phyloP scores from a whole-genome alignment of 2,329 filamentous ascomycete genomes.

The Paecilomyces variotii region DNA sequence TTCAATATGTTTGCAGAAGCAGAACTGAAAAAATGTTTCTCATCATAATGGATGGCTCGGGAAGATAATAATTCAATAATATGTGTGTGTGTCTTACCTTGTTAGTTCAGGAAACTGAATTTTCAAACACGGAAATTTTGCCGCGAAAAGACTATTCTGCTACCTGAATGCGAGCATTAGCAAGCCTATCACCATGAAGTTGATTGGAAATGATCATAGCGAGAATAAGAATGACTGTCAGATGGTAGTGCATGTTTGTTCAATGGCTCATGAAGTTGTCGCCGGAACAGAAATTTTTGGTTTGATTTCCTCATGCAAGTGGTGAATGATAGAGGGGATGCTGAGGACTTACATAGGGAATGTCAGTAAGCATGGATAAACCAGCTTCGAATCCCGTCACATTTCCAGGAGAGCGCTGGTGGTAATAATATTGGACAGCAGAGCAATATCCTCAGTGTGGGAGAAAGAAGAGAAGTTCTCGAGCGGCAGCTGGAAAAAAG shows the following conservation, averaged over 20 bases:
- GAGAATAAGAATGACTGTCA: slow-evolving; percentile 27
- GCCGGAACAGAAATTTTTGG: slow-evolving; percentile 46
- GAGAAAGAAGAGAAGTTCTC: slow-evolving; percentile 10
- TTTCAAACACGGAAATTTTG: background rate
- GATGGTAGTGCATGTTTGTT: slow-evolving; percentile 58
- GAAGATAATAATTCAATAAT: slow-evolving; percentile 3
- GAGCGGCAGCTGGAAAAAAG: slow-evolving; percentile 10
- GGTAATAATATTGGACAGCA: slow-evolving; percentile 5
- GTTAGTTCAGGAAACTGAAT: slow-evolving; percentile 8
- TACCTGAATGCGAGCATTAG: background rate
- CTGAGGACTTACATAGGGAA: slow-evolving; percentile 16
- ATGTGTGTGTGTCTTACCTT: background rate
- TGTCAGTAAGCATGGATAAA: background rate
- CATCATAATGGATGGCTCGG: slow-evolving; percentile 31
- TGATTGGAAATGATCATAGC: background rate
- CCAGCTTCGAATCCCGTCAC: background rate
- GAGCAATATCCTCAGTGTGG: slow-evolving; percentile 3
- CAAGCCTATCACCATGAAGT: background rate
- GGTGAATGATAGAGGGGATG: background rate
- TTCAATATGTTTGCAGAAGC: slow-evolving; percentile 54
- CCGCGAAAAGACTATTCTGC: background rate
- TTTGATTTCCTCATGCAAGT: slow-evolving; percentile 44
- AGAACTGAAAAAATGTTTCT: slow-evolving; percentile 52
- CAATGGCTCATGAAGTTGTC: slow-evolving; percentile 47
- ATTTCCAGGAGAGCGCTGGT: background rate